A percentile compares a stretch with the other conserved stretches of the same genome.
Conservation (phyloP, 495 filamentous ascomycete genomes). For the Penicillium steckii region DNA sequence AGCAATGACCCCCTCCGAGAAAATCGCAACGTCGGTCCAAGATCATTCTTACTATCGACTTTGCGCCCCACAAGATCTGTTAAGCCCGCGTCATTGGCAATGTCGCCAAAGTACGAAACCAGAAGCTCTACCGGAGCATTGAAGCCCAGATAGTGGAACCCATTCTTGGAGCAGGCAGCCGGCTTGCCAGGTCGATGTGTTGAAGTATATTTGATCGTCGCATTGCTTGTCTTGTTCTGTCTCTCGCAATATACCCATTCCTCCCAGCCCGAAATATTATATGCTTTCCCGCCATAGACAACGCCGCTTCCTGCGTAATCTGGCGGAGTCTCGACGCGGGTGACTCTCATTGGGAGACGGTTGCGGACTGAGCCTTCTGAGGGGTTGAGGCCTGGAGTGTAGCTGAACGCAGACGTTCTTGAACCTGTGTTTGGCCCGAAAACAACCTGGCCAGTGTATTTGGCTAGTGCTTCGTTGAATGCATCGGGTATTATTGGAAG, state of each 20-base stretch:
- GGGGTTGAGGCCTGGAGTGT: background rate
- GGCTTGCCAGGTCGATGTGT: too few species aligned
- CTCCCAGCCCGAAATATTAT: background rate
- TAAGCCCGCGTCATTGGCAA: too few species aligned
- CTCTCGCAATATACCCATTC: background rate
- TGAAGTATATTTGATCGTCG: background rate
- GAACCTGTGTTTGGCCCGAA: background rate
- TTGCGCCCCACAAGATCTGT: too few species aligned
- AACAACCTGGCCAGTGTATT: background rate
- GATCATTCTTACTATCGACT: too few species aligned
- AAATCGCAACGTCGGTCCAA: too few species aligned
- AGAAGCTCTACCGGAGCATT: too few species aligned
- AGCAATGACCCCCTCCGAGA: too few species aligned
- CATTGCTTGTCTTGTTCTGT: background rate
- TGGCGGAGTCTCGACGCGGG: background rate
- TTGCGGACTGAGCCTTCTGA: background rate
- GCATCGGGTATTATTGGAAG: background rate
- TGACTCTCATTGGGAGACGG: background rate
- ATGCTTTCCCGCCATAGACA: background rate
- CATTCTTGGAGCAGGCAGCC: too few species aligned
- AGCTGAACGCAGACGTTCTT: background rate
- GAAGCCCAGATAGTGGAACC: too few species aligned
- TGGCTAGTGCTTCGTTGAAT: background rate
- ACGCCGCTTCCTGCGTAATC: background rate
- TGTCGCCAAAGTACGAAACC: too few species aligned